Conservation (phyloP, 2,329 filamentous ascomycete species). For the Sphaerulina vaccinii region DNA sequence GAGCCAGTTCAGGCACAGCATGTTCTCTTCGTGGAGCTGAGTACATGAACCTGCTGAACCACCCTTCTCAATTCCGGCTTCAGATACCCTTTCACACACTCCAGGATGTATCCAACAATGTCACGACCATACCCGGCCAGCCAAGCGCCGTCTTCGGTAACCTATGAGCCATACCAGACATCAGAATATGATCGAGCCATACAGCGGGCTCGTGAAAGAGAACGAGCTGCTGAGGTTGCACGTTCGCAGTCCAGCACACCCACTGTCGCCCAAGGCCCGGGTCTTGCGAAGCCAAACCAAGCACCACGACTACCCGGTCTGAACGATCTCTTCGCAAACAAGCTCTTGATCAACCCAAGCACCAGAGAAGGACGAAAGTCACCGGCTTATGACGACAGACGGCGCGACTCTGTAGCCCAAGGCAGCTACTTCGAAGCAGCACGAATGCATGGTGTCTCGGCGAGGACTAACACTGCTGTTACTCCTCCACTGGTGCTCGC, state of each 20-base stretch:
- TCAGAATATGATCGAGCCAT: constrained; percentile 12
- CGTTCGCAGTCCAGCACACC: background rate
- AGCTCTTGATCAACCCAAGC: constrained; percentile 15
- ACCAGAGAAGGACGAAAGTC: background rate
- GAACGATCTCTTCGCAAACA: constrained; percentile 17
- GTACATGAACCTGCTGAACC: constrained; percentile 10
- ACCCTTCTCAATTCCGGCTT: background rate
- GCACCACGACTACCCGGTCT: constrained; percentile 11
- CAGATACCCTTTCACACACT: background rate
- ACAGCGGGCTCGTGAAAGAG: constrained; percentile 3
- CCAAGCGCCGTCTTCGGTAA: background rate
- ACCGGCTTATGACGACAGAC: background rate
- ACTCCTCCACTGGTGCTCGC: background rate
- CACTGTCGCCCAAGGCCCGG: background rate
- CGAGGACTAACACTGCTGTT: background rate
- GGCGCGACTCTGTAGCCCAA: constrained; percentile 4
- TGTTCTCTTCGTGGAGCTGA: constrained; percentile 7
- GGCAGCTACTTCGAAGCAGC: background rate
- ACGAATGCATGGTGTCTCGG: background rate
- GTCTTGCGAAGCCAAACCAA: background rate
- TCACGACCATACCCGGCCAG: background rate
- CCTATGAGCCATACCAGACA: constrained; percentile 10
- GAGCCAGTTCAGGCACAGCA: constrained; percentile 1
- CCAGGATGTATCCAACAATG: background rate
- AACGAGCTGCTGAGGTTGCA: background rate